Conservation (phyloP, 371 early-diverging fungal genomes). For the Mycotypha africana region DNA sequence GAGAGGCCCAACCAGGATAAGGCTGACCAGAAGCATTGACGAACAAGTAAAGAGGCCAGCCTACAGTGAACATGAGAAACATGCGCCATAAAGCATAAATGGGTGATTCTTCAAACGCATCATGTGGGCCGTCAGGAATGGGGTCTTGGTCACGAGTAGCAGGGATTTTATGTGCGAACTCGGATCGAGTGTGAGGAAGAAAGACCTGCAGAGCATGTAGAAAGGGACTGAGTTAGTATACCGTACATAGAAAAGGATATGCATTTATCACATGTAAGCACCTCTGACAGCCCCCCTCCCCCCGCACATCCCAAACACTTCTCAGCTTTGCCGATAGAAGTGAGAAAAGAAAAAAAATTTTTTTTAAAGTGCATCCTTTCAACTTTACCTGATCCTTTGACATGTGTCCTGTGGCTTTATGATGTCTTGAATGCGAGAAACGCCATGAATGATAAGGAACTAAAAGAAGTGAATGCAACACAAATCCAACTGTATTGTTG, state of each 20-base stretch:
- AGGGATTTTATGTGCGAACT: conserved; percentile 40
- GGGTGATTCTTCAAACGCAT: conserved; percentile 62
- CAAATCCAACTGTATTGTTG: conserved; percentile 76
- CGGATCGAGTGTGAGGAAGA: conserved; percentile 66
- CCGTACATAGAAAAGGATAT: too few relatives aligned
- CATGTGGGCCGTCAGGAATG: conserved; percentile 36
- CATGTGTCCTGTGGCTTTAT: conserved; percentile 79
- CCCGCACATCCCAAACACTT: too few relatives aligned
- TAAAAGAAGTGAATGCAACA: conserved; percentile 77
- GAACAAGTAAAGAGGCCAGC: conserved; percentile 83
- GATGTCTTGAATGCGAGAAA: conserved; percentile 76
- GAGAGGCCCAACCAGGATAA: conserved; percentile 72
- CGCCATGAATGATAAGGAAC: conserved; percentile 84
- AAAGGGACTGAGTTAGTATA: neutral
- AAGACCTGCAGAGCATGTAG: conserved; percentile 74
- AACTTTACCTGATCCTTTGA: conserved; percentile 64
- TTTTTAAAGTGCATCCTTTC: too few relatives aligned
- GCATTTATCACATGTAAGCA: too few relatives aligned
- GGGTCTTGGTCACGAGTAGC: conserved; percentile 30
- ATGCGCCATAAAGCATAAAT: conserved; percentile 53
- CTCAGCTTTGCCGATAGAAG: too few relatives aligned
- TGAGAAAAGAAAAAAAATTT: too few relatives aligned
- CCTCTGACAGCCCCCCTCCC: too few relatives aligned
- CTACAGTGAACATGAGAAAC: conserved; percentile 62
- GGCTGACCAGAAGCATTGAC: conserved; percentile 70